Base-by-base conservation (phyloP, 2,329 filamentous ascomycete genomes). In the Capronia epimyces region DNA sequence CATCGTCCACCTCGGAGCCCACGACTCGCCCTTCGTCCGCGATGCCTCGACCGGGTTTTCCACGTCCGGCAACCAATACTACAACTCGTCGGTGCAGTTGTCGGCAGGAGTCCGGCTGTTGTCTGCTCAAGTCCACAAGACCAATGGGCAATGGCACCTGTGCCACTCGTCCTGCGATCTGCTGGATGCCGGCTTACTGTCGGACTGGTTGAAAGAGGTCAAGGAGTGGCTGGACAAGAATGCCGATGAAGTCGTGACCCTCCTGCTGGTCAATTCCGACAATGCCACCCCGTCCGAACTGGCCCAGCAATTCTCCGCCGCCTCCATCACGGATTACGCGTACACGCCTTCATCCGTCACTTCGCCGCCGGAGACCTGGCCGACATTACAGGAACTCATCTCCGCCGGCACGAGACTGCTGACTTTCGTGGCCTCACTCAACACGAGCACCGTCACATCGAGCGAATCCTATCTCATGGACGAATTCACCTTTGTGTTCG, bases 1-100 rank as follows among this genome's bases (percentile, higher is more conserved):
- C 59, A 79, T 93, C 60, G 90, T 87, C 2, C 79, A 90, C 66
- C 79, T 91, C 63, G 86, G 86, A 18, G 85, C 84, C 15, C 87
- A 90, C 70, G 78, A 89, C 69, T 82, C 80, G 54, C 75, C 86
- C 9, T 90, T 89, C 65, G 67, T 89, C 37, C 76, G 84, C 43
- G 82, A 88, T 62, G 66, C 71, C 21, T 76, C 75, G 49, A 84
- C 81, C 1, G 72, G 70, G 53, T 79, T 83, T 66, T 81, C 80
- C 21, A 67, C 81, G 2, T 78, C 82, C 1, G 86, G 84, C 4
- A 86, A 89, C 66, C 87, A 90, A 69, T 71, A 68, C 70, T 82
- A 78, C 69, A 86, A 89, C 67, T 83, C 83, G 5, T 87, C 83
- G 2, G 70, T 77, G 4, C 85, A 87, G 50, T 77, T 90, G 46